Conservation (phyloP, 2,329 filamentous ascomycete genomes). For the Fusarium nisikadoi region DNA sequence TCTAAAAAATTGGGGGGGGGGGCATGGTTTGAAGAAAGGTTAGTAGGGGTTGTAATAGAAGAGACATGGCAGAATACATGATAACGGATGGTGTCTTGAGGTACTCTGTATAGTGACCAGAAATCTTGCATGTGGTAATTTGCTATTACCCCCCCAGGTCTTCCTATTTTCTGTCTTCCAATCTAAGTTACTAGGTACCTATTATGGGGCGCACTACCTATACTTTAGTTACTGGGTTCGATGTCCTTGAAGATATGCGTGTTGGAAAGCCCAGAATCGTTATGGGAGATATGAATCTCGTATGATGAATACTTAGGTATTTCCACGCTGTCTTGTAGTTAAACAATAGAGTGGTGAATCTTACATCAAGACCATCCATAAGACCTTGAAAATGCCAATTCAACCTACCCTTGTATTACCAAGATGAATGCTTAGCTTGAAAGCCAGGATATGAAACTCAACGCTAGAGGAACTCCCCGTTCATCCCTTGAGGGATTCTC, state of each 20-base stretch:
- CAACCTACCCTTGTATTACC: neutral
- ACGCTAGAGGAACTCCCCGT: neutral
- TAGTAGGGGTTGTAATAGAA: neutral
- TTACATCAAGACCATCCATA: neutral
- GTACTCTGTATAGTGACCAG: neutral
- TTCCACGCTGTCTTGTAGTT: neutral
- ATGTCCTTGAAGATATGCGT: neutral
- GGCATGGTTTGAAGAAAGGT: constrained; percentile 4
- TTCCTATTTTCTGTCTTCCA: neutral
- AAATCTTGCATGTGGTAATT: neutral
- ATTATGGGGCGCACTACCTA: neutral
- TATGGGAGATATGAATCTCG: neutral
- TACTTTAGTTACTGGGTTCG: neutral
- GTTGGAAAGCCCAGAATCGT: neutral
- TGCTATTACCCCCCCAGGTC: neutral
- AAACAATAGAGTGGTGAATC: neutral
- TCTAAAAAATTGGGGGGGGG: constrained; percentile 22
- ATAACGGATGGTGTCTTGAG: neutral
- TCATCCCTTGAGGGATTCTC: neutral
- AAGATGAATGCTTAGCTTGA: neutral
- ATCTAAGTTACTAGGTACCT: neutral
- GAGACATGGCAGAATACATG: neutral
- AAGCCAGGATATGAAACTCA: neutral
- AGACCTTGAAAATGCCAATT: neutral
- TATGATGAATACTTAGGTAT: neutral